Evolutionary conservation across 2,329 filamentous ascomycete species (phyloP).

Genomic region (Huntiella bhutanensis): DNA sequence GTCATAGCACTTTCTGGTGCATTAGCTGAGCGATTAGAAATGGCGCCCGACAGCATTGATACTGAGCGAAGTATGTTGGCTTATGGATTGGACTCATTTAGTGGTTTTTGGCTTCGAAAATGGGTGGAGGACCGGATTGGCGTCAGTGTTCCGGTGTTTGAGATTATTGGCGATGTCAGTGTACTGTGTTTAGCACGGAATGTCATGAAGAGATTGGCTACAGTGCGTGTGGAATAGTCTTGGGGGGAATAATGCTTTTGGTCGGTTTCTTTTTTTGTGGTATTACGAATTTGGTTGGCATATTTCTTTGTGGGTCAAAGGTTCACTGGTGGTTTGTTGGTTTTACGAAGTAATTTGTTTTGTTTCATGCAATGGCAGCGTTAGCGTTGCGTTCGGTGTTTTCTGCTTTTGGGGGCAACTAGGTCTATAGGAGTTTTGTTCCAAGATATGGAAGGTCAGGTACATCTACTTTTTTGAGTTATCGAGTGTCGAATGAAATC

Average conservation of each 20-base stretch:
- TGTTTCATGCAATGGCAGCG: too few species aligned
- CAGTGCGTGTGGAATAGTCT: conserved; percentile 14
- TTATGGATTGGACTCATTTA: conserved; percentile 34
- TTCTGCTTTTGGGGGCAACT: too few species aligned
- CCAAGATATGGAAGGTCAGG: too few species aligned
- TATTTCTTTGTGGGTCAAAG: too few species aligned
- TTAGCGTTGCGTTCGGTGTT: too few species aligned
- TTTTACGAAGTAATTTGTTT: too few species aligned
- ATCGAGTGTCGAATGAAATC: not conserved
- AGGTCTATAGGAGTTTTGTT: too few species aligned
- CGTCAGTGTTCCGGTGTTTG: conserved; percentile 28
- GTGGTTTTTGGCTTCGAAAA: conserved; percentile 32
- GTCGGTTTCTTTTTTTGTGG: not conserved
- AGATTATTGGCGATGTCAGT: conserved; percentile 26
- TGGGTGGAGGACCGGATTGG: conserved; percentile 28
- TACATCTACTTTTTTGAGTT: not conserved
- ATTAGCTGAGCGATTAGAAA: conserved; percentile 22
- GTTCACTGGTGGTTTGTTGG: too few species aligned
- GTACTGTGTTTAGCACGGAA: conserved; percentile 20
- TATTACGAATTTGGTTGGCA: too few species aligned
- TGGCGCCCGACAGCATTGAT: conserved; percentile 27
- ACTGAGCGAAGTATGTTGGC: conserved; percentile 21
- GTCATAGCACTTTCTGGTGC: conserved; percentile 15
- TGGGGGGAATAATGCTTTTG: not conserved
- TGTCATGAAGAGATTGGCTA: conserved; percentile 16